These are phyloP conservation scores for Penicillium nucicola DNA, from an alignment of 495 filamentous ascomycete species.

Conservation along the genomic window DNA sequence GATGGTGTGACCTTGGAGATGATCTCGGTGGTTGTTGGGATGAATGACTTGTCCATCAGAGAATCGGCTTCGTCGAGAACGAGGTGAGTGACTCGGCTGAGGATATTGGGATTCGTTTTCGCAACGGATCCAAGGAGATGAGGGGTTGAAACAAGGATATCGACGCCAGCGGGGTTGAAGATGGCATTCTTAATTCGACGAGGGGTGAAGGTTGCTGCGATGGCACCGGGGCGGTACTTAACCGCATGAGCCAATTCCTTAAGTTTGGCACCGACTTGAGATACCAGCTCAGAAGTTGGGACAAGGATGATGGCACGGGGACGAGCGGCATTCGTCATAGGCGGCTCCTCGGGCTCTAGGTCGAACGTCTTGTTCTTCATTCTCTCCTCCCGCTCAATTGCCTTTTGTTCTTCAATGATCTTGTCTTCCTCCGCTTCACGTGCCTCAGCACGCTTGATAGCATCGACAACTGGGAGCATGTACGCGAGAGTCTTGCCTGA, in stretches of 20 bases:
- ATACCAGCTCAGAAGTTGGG: slow-evolving; percentile 92
- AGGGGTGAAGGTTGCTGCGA: slow-evolving; percentile 71
- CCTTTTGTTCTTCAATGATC: slow-evolving; percentile 48
- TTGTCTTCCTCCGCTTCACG: slow-evolving; percentile 54
- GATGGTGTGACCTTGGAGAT: slow-evolving; percentile 74
- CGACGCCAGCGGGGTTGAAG: slow-evolving; percentile 77
- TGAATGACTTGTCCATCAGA: slow-evolving; percentile 87
- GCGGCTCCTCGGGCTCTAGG: slow-evolving; percentile 52
- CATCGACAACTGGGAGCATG: slow-evolving; percentile 74
- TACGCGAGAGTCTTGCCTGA: slow-evolving; percentile 97
- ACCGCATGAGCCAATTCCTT: slow-evolving; percentile 78
- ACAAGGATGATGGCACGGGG: slow-evolving; percentile 84
- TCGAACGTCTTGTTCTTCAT: slow-evolving; percentile 47
- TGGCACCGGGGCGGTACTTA: slow-evolving; percentile 75
- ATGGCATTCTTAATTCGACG: slow-evolving; percentile 82
- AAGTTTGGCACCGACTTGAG: slow-evolving; percentile 73
- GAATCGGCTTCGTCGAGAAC: slow-evolving; percentile 95
- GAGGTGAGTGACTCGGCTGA: slow-evolving; percentile 82
- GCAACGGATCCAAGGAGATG: slow-evolving; percentile 85
- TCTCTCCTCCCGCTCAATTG: slow-evolving; percentile 45
- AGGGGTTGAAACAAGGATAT: slow-evolving; percentile 83
- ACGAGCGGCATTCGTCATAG: slow-evolving; percentile 63
- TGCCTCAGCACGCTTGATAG: slow-evolving; percentile 74
- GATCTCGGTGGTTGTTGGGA: slow-evolving; percentile 73
- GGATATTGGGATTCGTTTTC: slow-evolving; percentile 79